Base-by-base conservation (phyloP, 352 stramenopile species). In the Globisporangium parvum region DNA sequence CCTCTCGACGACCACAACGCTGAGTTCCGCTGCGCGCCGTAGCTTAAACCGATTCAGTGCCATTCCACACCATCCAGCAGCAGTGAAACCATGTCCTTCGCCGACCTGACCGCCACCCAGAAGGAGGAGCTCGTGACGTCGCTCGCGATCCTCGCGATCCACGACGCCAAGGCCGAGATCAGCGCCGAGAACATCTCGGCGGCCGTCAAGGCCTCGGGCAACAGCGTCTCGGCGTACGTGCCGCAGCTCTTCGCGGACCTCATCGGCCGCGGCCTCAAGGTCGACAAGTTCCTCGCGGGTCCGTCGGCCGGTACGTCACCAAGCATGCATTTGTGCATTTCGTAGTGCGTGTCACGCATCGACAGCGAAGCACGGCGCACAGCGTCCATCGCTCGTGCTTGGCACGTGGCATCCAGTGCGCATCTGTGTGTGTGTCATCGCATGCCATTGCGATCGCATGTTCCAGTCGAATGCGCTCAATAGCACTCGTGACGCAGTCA, bases 31-130 rank as follows among this genome's bases (percentile, higher is more conserved):
- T 72, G 64, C 59, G 41, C 45, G 26, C 60, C 49, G 41, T 60
- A 84, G 81, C 81, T 92, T 92, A 90, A 92, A 84, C 67, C 76
- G 81, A 92, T 85, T 92, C 81, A 92, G 81, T 83, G 69, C 74
- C 62, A n/a, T 63, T 35, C 66, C 74, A 26, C 28, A 50, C 31
- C 33, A 64, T 71, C 72, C 77, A 71, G 74, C 65, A 51, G 17
- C 20, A 54, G 65, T 62, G 64, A 70, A 69, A 86, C 69, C 77
- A 93, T 91, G 80, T 83, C 77, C 66, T 89, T 93, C 80, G 80
- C 80, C 69, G 78, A 91, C 60, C 70, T 93, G 51, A 88, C 70
- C 71, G 78, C 75, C 61, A 77, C 64, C 72, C 79, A 93, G 66
- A 91, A 88, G 75, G 77, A 95, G 66, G 85, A 95, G 66, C 76